Evolutionary conservation across 352 stramenopile species (phyloP).

Genomic region (Globisporangium canariense): DNA sequence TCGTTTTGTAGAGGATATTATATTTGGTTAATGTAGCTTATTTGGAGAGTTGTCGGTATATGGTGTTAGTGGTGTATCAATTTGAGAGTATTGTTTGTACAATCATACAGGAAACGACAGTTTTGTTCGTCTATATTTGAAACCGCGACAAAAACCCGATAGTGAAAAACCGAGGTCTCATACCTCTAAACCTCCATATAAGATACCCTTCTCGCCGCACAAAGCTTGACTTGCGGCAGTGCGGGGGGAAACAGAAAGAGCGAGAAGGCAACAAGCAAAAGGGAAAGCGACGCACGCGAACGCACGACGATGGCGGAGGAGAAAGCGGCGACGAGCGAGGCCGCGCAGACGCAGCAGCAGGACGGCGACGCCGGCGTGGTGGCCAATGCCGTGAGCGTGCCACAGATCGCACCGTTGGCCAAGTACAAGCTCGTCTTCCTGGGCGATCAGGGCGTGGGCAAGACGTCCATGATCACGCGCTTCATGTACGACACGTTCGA

Average conservation of each 20-base stretch:
- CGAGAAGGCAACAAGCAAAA: background rate
- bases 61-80: too few relatives aligned
- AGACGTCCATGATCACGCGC: constrained; percentile 99
- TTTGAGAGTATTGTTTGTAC: too few relatives aligned
- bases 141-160: too few relatives aligned
- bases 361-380: constrained; percentile 16
- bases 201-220: background rate
- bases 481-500: constrained; percentile 99
- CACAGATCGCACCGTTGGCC: constrained; percentile 87
- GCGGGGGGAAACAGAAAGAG: constrained; percentile 4
- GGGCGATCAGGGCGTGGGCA: constrained; percentile 97
- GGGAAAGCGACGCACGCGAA: background rate
- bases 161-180: too few relatives aligned
- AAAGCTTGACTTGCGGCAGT: background rate
- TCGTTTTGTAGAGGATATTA: too few relatives aligned
- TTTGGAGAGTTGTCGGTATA: too few relatives aligned
- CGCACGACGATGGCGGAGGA: constrained; percentile 21
- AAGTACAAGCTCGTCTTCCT: constrained; percentile 96
- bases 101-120: too few relatives aligned
- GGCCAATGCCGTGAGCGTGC: constrained; percentile 42
- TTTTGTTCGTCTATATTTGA: too few relatives aligned
- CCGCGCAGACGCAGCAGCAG: constrained; percentile 5
- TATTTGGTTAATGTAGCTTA: too few relatives aligned
- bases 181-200: too few relatives aligned
- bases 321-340: constrained; percentile 15